Evolutionary conservation across 73 alveolate genomes (phyloP), one percentile per base, ranked within the genome.

Genomic region (Uronychia binucleata): DNA sequence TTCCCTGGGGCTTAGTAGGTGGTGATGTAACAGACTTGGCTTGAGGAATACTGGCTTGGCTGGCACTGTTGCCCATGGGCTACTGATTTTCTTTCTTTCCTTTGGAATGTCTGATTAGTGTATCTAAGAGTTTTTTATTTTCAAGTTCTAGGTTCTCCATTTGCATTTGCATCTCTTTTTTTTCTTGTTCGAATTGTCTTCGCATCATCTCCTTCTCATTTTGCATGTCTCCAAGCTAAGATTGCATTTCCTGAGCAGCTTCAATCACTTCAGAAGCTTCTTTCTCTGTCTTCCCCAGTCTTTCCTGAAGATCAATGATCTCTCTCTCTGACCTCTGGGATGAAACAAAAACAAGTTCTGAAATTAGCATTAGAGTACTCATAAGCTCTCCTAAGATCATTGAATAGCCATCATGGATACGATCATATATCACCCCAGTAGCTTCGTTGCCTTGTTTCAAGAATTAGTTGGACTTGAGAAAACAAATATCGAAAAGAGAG

Each of bases 231-330:
- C 34, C 28, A 26, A 58, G 26, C 34, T 76, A 30, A 34, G 0
- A 30, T 26, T 86, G 25, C 25, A 76, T 31, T 19, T 28, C 59
- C 34, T 57, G n/a, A 27, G 81, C 74, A 26, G 78, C 59, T 86
- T 77, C 74, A 14, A 33, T 77, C 57, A 88, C 93, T 74, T 96
- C 98, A 32, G 83, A 59, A 0, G 86, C 77, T 80, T 91, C 98
- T 33, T 92, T 46, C 77, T 93, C 95, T 74, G 91, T 96, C 84
- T 93, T 35, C 30, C 74, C 59, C 27, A 93, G 34, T 33, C 85
- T 90, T 8, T 87, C 79, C 58, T 83, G 88, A 31, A 60, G 58
- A n/a, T 67, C 32, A 67, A 13, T 67, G 78, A 67, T 5, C 5
- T 67, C 32, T 28, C 32, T 67, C 5, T 30, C 26, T 13, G 5